A percentile compares a stretch with the other conserved stretches of the same genome.
Evolutionary conservation across 2,329 filamentous ascomycete species (phyloP).

Genomic region (Hansfordia pulvinata): DNA sequence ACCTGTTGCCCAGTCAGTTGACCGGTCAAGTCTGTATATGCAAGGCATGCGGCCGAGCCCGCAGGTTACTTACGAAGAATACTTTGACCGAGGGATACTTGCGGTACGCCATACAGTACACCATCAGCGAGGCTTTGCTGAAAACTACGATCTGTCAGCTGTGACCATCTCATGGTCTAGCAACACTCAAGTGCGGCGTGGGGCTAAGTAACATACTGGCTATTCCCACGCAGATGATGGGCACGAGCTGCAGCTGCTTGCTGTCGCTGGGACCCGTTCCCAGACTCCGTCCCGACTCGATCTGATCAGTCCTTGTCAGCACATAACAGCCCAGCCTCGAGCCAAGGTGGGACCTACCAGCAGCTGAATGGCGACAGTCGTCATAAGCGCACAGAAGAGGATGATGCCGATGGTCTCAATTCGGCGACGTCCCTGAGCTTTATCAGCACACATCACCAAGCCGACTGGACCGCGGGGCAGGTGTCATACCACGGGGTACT

Average conservation of each 20-base stretch:
- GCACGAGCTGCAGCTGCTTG: slow-evolving; percentile 34
- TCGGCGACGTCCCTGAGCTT: slow-evolving; percentile 36
- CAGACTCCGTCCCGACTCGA: slow-evolving; percentile 41
- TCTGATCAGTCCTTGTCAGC: slow-evolving; percentile 14
- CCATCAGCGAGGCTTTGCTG: slow-evolving; percentile 35
- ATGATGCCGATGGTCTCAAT: slow-evolving; percentile 54
- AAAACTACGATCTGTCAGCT: slow-evolving; percentile 22
- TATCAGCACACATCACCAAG: slow-evolving; percentile 4
- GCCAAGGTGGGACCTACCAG: slow-evolving; percentile 25
- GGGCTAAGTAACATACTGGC: slow-evolving; percentile 28
- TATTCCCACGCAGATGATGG: slow-evolving; percentile 37
- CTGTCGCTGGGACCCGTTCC: slow-evolving; percentile 25
- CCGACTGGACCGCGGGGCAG: slow-evolving; percentile 3
- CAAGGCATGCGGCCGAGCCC: too few relatives aligned
- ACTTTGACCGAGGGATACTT: slow-evolving; percentile 40
- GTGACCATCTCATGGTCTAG: not conserved
- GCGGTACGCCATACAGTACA: slow-evolving; percentile 38
- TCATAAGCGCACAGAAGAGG: slow-evolving; percentile 53
- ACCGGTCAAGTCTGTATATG: slow-evolving; percentile 2
- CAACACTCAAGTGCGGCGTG: too few relatives aligned
- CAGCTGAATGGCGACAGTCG: slow-evolving; percentile 49
- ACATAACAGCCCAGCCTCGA: slow-evolving; percentile 5
- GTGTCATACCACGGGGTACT: slow-evolving; percentile 40
- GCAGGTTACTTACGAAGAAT: slow-evolving; percentile 36
- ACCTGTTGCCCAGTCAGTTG: slow-evolving; percentile 20